phyloP scores from a whole-genome alignment of 495 filamentous ascomycete species.

The Lophiotrema nucula region DNA sequence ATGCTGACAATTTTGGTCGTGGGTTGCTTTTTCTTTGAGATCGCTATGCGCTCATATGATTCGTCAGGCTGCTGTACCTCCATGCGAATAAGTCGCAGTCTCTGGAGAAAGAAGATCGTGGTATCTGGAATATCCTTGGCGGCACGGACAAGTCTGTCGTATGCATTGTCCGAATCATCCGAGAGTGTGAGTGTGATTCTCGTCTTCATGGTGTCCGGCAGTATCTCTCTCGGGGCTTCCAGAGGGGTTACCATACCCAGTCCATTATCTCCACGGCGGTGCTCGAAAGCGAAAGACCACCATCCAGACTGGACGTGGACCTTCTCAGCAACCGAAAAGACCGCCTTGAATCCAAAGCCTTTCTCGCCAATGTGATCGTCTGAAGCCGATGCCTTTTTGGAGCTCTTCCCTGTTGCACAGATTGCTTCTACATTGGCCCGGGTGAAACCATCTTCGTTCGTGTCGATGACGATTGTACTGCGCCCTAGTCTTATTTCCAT shows the following conservation, averaged over 20 bases:
- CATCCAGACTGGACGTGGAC: constrained; percentile 50
- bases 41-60: too few species aligned
- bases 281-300: constrained; percentile 50
- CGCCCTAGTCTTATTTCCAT: constrained; percentile 32
- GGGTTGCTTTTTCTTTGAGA: too few species aligned
- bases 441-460: constrained; percentile 49
- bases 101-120: too few species aligned
- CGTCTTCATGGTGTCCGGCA: not conserved
- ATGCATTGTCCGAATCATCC: not conserved
- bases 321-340: constrained; percentile 50
- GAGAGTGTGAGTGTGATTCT: constrained; percentile 2
- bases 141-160: not conserved
- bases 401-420: constrained; percentile 42
- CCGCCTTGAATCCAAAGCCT: constrained; percentile 55
- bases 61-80: too few species aligned
- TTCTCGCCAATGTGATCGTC: constrained; percentile 53
- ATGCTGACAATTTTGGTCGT: too few species aligned
- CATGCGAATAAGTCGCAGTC: too few species aligned
- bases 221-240: not conserved
- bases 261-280: constrained; percentile 12
- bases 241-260: constrained; percentile 41
- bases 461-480: constrained; percentile 39
- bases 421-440: constrained; percentile 43
- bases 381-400: constrained; percentile 38
- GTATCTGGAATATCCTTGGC: too few species aligned